Conservation (phyloP, 23 red algal genomes). For the Gracilaria domingensis region DNA sequence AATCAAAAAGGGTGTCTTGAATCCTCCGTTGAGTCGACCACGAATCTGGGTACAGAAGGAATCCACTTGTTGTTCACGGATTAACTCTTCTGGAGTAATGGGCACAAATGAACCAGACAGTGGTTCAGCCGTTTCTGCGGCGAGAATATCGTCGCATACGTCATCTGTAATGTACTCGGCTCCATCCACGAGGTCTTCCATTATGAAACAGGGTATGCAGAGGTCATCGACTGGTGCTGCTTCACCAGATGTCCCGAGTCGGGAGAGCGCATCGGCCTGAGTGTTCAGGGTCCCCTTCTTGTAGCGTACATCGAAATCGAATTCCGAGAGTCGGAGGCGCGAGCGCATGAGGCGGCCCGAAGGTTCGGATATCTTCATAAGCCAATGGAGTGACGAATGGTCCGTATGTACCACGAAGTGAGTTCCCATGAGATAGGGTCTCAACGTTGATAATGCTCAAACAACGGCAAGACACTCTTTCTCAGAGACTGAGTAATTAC, state of each 20-base stretch:
- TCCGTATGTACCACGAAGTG: conserved; percentile 7
- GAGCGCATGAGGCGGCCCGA: too few species aligned
- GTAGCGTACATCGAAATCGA: too few species aligned
- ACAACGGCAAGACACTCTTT: conserved; percentile 35
- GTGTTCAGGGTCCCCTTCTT: too few species aligned
- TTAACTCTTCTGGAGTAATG: neutral
- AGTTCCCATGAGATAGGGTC: conserved; percentile 18
- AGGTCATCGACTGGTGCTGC: neutral
- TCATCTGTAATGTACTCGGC: neutral
- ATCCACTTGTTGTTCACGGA: conserved; percentile 4
- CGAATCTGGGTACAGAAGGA: neutral
- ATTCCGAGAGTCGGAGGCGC: too few species aligned
- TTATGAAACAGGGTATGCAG: neutral
- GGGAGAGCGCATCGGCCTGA: neutral
- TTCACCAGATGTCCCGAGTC: neutral
- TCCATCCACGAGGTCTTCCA: neutral
- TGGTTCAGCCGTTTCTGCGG: neutral
- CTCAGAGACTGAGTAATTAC: neutral
- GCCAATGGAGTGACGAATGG: conserved; percentile 23
- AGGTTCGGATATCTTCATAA: neutral
- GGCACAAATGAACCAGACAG: neutral
- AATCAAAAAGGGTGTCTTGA: neutral
- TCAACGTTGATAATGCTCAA: conserved; percentile 6
- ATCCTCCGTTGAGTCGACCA: neutral
- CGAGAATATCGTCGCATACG: conserved; percentile 4